A percentile compares a stretch with the other conserved stretches of the same genome.
Evolutionary conservation across 805 yeast species (phyloP).

Genomic region (Schizosaccharomyces pombe): DNA sequence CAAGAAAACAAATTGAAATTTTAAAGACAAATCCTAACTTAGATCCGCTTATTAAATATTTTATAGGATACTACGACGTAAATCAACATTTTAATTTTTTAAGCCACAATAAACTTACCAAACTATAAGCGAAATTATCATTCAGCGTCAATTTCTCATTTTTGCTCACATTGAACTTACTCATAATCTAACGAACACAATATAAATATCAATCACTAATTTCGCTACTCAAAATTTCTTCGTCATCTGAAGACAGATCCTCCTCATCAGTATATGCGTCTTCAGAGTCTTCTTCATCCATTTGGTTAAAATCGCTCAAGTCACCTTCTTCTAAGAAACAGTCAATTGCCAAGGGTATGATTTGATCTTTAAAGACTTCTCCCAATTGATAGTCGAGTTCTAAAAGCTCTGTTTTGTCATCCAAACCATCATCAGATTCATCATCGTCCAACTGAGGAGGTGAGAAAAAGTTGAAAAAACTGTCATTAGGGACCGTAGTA

Average conservation of each 20-base stretch:
- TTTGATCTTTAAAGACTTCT: slow-evolving; percentile 84
- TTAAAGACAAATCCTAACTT: too few relatives aligned
- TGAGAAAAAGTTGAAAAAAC: slow-evolving; percentile 84
- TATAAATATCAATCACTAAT: slow-evolving; percentile 88
- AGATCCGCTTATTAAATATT: too few relatives aligned
- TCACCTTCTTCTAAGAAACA: slow-evolving; percentile 87
- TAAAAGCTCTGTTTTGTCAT: slow-evolving; percentile 18
- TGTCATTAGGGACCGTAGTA: slow-evolving; percentile 78
- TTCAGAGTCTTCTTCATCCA: slow-evolving; percentile 31
- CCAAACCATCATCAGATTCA: slow-evolving; percentile 21
- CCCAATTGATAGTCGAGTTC: slow-evolving; percentile 71
- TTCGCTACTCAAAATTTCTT: slow-evolving; percentile 88
- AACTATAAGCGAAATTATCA: too few relatives aligned
- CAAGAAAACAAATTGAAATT: too few relatives aligned
- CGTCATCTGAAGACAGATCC: slow-evolving; percentile 67
- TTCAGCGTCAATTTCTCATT: too few relatives aligned
- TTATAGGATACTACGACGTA: too few relatives aligned
- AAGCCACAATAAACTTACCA: too few relatives aligned
- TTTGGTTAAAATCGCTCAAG: slow-evolving; percentile 34
- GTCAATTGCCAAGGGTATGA: slow-evolving; percentile 88
- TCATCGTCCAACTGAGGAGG: slow-evolving; percentile 67
- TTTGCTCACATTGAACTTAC: slow-evolving; percentile 70
- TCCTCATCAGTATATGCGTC: slow-evolving; percentile 39
- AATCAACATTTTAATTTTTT: too few relatives aligned
- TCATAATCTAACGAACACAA: slow-evolving; percentile 94